Conservation (phyloP, 2,329 filamentous ascomycete species). For the Alternaria incomplexa region DNA sequence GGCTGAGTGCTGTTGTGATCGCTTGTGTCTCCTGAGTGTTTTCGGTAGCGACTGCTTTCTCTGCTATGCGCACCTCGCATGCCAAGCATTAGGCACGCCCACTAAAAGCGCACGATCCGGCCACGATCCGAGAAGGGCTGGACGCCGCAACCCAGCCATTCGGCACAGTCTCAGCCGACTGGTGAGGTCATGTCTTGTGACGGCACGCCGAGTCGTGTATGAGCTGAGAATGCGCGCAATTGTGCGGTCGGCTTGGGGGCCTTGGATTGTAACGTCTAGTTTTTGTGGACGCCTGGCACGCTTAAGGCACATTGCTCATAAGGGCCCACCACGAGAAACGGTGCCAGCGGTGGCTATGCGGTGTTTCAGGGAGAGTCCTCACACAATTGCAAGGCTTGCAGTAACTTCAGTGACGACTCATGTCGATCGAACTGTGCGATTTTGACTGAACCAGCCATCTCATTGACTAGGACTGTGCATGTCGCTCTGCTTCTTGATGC, state of each 20-base stretch:
- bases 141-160: neutral
- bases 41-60: neutral
- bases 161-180: constrained; percentile 1
- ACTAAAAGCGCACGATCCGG: neutral
- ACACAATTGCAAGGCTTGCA: neutral
- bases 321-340: neutral
- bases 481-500: constrained; percentile 68
- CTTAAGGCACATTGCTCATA: neutral
- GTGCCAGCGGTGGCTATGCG: neutral
- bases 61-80: neutral
- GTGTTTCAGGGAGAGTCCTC: neutral
- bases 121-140: neutral
- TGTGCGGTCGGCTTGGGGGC: constrained; percentile 1
- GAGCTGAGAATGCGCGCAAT: constrained; percentile 1
- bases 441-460: neutral
- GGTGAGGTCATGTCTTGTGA: neutral
- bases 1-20: neutral
- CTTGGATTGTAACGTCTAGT: neutral
- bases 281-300: neutral
- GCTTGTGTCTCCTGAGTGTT: neutral
- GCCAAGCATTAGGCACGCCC: neutral
- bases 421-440: neutral
- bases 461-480: neutral
- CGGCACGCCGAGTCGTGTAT: neutral
- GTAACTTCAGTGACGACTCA: neutral